Conservation (phyloP, 768 basidiomycete species). For the Cyclocybe cylindracea region DNA sequence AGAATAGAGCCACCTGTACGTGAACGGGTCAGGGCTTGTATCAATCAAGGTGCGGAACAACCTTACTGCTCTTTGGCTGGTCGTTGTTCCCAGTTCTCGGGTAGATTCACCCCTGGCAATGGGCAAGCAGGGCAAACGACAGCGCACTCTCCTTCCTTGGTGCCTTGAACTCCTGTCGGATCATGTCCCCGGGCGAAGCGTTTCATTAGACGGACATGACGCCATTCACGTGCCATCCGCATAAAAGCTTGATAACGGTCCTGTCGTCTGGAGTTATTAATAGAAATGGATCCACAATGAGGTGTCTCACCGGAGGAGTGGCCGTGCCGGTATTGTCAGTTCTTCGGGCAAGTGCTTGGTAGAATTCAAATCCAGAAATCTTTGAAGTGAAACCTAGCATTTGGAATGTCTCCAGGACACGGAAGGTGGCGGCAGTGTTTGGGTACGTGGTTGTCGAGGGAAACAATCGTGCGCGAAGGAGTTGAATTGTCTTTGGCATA, state of each 20-base stretch:
- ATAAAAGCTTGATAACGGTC: constrained; percentile 17
- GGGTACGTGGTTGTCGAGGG: constrained; percentile 25
- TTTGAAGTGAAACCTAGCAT: constrained; percentile 27
- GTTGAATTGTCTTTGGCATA: background rate
- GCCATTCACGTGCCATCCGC: constrained; percentile 18
- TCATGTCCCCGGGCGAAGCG: constrained; percentile 14
- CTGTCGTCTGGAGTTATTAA: constrained; percentile 1
- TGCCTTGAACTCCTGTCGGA: constrained; percentile 5
- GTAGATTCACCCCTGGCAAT: constrained; percentile 18
- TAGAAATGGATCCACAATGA: background rate
- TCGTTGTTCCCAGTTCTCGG: constrained; percentile 9
- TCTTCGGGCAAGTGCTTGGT: constrained; percentile 14
- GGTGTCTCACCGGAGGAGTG: background rate
- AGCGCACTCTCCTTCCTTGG: constrained; percentile 16
- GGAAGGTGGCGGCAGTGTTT: constrained; percentile 21
- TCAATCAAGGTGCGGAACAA: background rate
- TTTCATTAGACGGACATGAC: constrained; percentile 20
- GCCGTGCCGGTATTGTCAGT: too few relatives aligned
- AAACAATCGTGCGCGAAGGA: constrained; percentile 6
- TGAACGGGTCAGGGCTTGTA: background rate
- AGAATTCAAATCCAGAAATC: constrained; percentile 26
- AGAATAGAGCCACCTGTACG: constrained; percentile 28
- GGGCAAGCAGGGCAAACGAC: constrained; percentile 25
- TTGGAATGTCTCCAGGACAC: constrained; percentile 26
- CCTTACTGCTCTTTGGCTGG: constrained; percentile 8